Conservation (phyloP, 805 yeast species). For the Ogataea henricii region DNA sequence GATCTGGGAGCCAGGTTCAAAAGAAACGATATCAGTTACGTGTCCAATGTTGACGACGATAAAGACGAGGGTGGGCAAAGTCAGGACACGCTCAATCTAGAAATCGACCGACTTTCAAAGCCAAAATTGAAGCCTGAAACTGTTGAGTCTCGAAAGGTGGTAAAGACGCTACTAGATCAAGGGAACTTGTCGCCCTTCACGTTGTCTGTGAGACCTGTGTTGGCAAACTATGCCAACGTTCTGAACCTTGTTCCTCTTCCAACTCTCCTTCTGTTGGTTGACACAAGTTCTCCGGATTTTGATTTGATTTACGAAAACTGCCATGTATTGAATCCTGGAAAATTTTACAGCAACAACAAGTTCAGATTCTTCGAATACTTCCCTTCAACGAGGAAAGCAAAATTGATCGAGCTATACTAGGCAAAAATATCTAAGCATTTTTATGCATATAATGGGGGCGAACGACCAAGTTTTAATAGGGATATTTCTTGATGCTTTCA, state of each 20-base stretch:
- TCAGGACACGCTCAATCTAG: constrained; percentile 29
- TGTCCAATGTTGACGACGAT: constrained; percentile 30
- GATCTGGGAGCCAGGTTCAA: constrained; percentile 70
- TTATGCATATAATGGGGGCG: background rate
- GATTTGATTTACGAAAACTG: constrained; percentile 83
- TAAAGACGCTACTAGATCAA: constrained; percentile 83
- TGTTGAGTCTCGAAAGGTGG: constrained; percentile 66
- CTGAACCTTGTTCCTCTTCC: constrained; percentile 82
- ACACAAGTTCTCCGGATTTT: constrained; percentile 68
- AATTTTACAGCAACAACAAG: constrained; percentile 46
- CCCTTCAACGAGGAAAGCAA: constrained; percentile 58
- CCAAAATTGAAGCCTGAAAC: constrained; percentile 46
- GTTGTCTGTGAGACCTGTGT: constrained; percentile 57
- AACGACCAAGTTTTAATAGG: constrained; percentile 17
- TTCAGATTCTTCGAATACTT: constrained; percentile 74
- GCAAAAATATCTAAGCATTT: background rate
- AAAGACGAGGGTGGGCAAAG: constrained; percentile 18
- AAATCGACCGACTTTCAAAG: constrained; percentile 32
- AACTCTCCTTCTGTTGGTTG: constrained; percentile 60
- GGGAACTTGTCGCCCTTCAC: constrained; percentile 85
- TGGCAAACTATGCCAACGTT: constrained; percentile 69
- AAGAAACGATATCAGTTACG: constrained; percentile 64
- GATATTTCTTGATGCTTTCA: constrained; percentile 32
- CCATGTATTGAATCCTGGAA: constrained; percentile 72
- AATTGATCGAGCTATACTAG: constrained; percentile 46